Evolutionary conservation across 495 filamentous ascomycete genomes (phyloP), one percentile per base, ranked within the genome.

Genomic region (Pseudoneurospora amorphoporcata): DNA sequence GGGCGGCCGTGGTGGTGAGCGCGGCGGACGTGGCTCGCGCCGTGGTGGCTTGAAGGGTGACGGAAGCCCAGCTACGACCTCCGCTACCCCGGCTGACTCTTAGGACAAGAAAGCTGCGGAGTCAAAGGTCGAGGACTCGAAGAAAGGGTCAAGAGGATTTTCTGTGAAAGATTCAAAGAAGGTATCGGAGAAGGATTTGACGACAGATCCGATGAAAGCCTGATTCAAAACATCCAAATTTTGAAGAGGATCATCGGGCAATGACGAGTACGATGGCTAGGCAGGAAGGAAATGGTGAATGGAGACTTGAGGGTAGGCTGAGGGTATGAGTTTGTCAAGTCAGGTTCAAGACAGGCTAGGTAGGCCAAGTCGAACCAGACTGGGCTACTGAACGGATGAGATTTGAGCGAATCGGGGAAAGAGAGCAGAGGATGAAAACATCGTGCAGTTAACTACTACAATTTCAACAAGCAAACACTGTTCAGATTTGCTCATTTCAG

Each of bases 1-100:
- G 69, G 86, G 89, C 53, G 83, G 85, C 68, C 81, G 84, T 9
- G 81, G 86, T 70, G 80, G 83, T 35, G 86, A 87, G 39, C 84
- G 87, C 73, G 83, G 86, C 6, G 85, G 88, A 32, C 83, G 90
- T 29, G 86, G 85, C 41, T 79, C 88, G 65, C 86, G 91, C 69
- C 88, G 90, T 39, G 87, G 88, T 8, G 86, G 88, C 77, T 83
- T 77, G 77, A 88, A 89, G 81, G 83, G 83, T 4, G 87, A 89
- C 38, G 79, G 82, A 19, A 86, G 87, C 39, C 84, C 88, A 19
- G 82, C 85, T 72, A 84, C 87, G 68, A 81, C 82, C 10, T 81
- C 86, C 0, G 85, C 87, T 47, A 83, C 85, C 35, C 81, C 78
- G 41, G 81, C 81, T 41, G 87, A 88, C 70, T 82, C 86, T 71